Percentiles rank a stretch among this genome's conserved stretches.
phyloP scores from a whole-genome alignment of 2,329 filamentous ascomycete genomes.

The Didymellaceae sp. region DNA sequence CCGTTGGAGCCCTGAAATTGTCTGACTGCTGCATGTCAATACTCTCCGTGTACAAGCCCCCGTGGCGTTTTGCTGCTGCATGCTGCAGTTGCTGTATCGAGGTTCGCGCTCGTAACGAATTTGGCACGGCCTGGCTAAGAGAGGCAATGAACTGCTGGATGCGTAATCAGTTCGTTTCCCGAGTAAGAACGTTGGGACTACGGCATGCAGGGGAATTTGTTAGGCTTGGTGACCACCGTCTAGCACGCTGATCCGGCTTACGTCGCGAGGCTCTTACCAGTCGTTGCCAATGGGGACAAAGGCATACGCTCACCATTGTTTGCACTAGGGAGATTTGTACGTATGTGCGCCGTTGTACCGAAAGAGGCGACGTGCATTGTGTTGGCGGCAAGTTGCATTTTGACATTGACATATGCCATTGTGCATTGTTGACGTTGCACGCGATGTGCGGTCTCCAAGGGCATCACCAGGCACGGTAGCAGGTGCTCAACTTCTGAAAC shows the following conservation, averaged over 20 bases:
- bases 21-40: too few species aligned
- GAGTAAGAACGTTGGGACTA: constrained; percentile 6
- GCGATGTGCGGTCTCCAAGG: constrained; percentile 1
- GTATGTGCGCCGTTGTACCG: constrained; percentile 9
- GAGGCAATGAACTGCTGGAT: neutral
- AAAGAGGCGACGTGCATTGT: constrained; percentile 12
- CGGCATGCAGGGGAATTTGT: constrained; percentile 10
- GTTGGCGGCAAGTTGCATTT: constrained; percentile 11
- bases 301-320: neutral
- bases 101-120: neutral
- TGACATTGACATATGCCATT: constrained; percentile 10
- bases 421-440: constrained; percentile 15
- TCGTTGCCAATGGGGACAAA: neutral
- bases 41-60: too few species aligned
- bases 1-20: constrained; percentile 3
- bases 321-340: neutral
- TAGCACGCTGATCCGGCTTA: neutral
- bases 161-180: constrained; percentile 2
- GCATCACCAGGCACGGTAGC: constrained; percentile 5
- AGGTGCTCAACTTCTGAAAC: constrained; percentile 15
- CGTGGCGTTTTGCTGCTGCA: too few species aligned
- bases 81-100: neutral
- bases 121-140: neutral
- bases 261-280: constrained; percentile 1
- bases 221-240: neutral